A percentile compares a stretch with the other conserved stretches of the same genome.
phyloP scores from a whole-genome alignment of 78 protist species.

The Capsaspora owczarzaki region DNA sequence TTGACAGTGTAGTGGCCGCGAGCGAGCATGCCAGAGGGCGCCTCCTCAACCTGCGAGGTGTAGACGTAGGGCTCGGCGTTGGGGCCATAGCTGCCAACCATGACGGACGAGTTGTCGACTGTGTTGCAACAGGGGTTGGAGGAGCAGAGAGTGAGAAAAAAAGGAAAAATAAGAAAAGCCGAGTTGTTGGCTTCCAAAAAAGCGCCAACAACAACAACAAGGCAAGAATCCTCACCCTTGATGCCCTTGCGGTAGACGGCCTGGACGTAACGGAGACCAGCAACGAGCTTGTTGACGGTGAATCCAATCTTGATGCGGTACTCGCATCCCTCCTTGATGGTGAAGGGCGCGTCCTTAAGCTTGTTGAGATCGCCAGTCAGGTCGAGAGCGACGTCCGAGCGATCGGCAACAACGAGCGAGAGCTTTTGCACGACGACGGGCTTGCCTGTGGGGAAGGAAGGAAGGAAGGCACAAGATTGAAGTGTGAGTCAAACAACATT shows the following conservation, averaged over 20 bases:
- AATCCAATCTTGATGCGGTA: constrained; percentile 52
- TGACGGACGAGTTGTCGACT: constrained; percentile 44
- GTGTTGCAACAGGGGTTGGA: not conserved
- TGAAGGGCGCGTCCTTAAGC: constrained; percentile 46
- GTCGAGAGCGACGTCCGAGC: constrained; percentile 8
- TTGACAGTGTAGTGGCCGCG: constrained; percentile 74
- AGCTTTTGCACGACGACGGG: not conserved
- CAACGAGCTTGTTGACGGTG: constrained; percentile 63
- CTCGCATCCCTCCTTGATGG: constrained; percentile 55
- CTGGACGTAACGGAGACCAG: constrained; percentile 66
- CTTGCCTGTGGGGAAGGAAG: no score
- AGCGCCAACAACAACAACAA: not conserved
- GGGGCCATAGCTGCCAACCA: constrained; percentile 77
- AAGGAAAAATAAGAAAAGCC: not conserved
- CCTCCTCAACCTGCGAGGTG: constrained; percentile 23
- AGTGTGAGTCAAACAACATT: not conserved
- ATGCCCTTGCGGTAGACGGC: constrained; percentile 51
- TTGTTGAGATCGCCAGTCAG: not conserved
- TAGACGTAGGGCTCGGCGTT: not conserved
- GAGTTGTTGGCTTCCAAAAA: not conserved
- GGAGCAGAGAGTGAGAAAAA: not conserved
- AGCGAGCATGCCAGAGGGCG: constrained; percentile 70
- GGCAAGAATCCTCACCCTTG: constrained; percentile 14
- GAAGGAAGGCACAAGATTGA: not conserved
- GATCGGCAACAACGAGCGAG: not conserved